Evolutionary conservation across 192 early-diverging fungal species (phyloP), one percentile per base, ranked within the genome.

Genomic region (Linnemannia hyalina): DNA sequence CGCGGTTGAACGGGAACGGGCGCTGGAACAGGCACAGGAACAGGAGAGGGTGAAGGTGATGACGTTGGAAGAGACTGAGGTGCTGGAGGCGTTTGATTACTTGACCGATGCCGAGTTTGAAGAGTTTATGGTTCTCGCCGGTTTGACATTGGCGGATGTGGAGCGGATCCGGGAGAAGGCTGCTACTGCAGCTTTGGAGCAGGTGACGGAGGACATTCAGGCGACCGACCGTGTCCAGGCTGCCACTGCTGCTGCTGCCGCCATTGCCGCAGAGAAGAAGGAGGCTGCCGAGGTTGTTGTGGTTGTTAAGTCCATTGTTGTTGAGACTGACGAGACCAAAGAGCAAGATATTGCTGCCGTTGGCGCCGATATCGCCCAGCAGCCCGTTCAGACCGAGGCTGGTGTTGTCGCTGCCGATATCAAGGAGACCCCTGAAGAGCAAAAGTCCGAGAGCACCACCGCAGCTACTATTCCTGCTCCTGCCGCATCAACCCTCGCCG

Each of bases 51-150:
- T 5, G 32, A 22, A n/a, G 57, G 5, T 9, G 40, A 72, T 36
- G 36, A 78, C 79, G 3, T 80, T 85, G 72, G 84, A 86, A n/a
- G 84, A 86, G 63, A 74, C 76, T 22, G 84, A 86, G 52, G 46
- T 86, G 7, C 35, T 86, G 42, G 84, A 86, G 35, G 84, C 84
- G 22, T 86, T 86, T 73, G 84, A 86, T 74, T 86, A 86, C 18
- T 26, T 86, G 55, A 76, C 79, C 1, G 84, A 86, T 35, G 32
- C 74, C 7, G 84, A 86, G 52, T 81, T 86, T 69, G 54, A 76
- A 41, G 79, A 86, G 40, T 86, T 86, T 10, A 75, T 86, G 78
- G 41, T 41, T 1, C 68, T 86, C 32, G 84, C 84, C 0, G 79
- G 84, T 0, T 41, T 86, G 63, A 81, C 84, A 0, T 70, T 78